phyloP scores from a whole-genome alignment of 2,329 filamentous ascomycete species.

The Mariannaea sp. region DNA sequence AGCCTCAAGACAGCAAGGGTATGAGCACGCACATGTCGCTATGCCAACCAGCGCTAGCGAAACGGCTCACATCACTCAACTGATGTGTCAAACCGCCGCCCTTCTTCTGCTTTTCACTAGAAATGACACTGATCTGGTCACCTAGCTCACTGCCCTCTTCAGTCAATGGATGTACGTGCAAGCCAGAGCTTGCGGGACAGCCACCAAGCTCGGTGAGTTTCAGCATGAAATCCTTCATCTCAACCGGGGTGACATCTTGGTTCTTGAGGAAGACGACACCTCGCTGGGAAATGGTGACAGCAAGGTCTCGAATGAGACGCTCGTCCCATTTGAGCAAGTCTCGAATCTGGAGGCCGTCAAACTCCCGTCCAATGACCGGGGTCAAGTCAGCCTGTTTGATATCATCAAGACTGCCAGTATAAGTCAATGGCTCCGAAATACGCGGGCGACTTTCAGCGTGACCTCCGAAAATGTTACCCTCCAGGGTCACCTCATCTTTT shows the following conservation, averaged over 20 bases:
- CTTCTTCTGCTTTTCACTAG: conserved; percentile 59
- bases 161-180: conserved; percentile 61
- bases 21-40: conserved; percentile 57
- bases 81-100: conserved; percentile 57
- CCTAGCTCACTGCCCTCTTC: conserved; percentile 58
- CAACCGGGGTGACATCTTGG: conserved; percentile 43
- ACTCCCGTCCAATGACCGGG: conserved; percentile 57
- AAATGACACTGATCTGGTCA: conserved; percentile 62
- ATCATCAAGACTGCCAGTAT: conserved; percentile 48
- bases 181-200: conserved; percentile 51
- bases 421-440: conserved; percentile 44
- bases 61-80: conserved; percentile 54
- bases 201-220: conserved; percentile 41
- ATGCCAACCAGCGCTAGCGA: conserved; percentile 51
- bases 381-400: conserved; percentile 49
- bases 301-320: conserved; percentile 57
- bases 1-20: not conserved
- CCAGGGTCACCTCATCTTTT: conserved; percentile 13
- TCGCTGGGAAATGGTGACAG: conserved; percentile 52
- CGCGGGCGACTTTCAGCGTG: conserved; percentile 39
- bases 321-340: conserved; percentile 47
- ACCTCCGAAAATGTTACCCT: conserved; percentile 38
- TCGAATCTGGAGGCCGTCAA: conserved; percentile 43
- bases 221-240: conserved; percentile 47
- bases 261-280: conserved; percentile 46